These are phyloP conservation scores for Rosa multiflora DNA, from an alignment of 306 rosid species.

Conservation along the genomic window DNA sequence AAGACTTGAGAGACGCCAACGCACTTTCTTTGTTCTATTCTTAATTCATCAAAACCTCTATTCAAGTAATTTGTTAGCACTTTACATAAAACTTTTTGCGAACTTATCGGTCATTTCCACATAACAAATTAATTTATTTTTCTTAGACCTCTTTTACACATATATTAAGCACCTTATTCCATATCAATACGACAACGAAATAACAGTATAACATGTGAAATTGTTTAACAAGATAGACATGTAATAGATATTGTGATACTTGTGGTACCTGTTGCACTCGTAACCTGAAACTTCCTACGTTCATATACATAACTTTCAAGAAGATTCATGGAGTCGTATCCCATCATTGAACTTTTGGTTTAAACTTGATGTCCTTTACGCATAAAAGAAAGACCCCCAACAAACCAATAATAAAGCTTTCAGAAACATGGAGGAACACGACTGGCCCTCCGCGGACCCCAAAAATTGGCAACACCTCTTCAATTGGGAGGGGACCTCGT, in stretches of 20 bases:
- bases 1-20: no score
- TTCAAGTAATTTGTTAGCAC: no score
- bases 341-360: conserved; percentile 12
- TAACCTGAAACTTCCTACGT: background rate
- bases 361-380: conserved; percentile 18
- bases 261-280: background rate
- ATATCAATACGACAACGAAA: background rate
- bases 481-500: conserved; percentile 7
- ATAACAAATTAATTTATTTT: no score
- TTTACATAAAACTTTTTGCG: no score
- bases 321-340: conserved; percentile 20
- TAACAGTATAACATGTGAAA: background rate
- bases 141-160: background rate
- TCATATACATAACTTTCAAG: conserved; percentile 1
- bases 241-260: background rate
- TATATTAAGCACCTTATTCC: background rate
- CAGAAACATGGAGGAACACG: conserved; percentile 11
- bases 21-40: no score
- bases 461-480: conserved; percentile 21
- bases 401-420: conserved; percentile 7
- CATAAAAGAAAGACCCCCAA: background rate
- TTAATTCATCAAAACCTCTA: no score
- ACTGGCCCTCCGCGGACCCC: conserved; percentile 29
- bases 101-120: background rate
- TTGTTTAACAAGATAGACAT: background rate